A percentile compares a stretch with the other conserved stretches of the same genome.
These are phyloP conservation scores for Cyclotella distinguenda DNA, from an alignment of 108 stramenopile species.

Conservation along the genomic window DNA sequence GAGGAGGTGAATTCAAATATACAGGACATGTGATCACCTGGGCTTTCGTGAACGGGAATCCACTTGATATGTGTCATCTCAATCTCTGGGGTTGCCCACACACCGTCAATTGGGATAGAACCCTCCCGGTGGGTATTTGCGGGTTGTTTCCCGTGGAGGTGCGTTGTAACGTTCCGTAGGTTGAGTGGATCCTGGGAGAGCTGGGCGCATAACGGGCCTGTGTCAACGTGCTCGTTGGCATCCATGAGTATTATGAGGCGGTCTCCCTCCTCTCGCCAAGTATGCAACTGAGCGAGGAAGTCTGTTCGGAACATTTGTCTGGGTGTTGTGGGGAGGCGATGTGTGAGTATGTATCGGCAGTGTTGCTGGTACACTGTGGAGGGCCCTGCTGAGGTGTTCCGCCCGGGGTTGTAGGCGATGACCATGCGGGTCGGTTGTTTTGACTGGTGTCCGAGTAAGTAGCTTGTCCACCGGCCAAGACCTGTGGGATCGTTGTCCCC, in stretches of 20 bases:
- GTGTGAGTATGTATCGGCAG: neutral
- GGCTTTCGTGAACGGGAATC: too few relatives aligned
- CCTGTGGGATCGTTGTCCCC: too few relatives aligned
- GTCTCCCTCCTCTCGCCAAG: constrained; percentile 1
- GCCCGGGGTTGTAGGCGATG: too few relatives aligned
- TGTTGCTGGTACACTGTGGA: constrained; percentile 8
- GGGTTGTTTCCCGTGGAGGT: neutral
- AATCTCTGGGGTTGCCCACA: constrained; percentile 3
- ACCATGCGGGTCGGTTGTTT: too few relatives aligned
- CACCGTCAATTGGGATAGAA: neutral
- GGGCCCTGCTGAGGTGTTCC: too few relatives aligned
- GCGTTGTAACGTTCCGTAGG: neutral
- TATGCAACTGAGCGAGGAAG: neutral
- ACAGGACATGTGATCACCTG: too few relatives aligned
- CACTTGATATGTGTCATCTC: too few relatives aligned
- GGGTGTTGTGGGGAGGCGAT: neutral
- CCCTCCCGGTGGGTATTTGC: constrained; percentile 3
- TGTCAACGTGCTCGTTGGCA: constrained; percentile 5
- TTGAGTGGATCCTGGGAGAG: neutral
- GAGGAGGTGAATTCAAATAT: too few relatives aligned
- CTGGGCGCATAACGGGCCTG: neutral
- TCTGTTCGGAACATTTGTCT: neutral
- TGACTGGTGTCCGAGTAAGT: too few relatives aligned
- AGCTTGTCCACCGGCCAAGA: too few relatives aligned
- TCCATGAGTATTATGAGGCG: neutral